A percentile compares a stretch with the other conserved stretches of the same genome.
phyloP scores from a whole-genome alignment of 345 rosid species.

The Erucastrum elatum region DNA sequence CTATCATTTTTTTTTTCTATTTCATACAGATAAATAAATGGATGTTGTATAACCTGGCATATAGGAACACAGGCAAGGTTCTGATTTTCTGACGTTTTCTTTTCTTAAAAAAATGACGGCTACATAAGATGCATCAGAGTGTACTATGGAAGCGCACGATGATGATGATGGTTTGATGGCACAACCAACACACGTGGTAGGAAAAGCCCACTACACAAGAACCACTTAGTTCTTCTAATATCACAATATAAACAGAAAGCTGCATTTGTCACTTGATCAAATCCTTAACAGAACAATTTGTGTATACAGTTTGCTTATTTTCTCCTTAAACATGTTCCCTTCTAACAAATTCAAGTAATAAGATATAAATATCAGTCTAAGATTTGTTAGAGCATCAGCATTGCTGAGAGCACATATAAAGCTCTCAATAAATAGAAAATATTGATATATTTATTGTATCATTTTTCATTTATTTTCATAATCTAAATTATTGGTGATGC shows the following conservation, averaged over 20 bases:
- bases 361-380: no score
- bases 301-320: slow-evolving; percentile 1
- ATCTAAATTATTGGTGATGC: background rate
- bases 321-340: background rate
- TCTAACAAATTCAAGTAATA: background rate
- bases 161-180: slow-evolving; percentile 16
- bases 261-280: slow-evolving; percentile 22
- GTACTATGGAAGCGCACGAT: slow-evolving; percentile 19
- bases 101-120: background rate
- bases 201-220: slow-evolving; percentile 28
- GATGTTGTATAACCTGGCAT: slow-evolving; percentile 14
- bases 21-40: slow-evolving; percentile 28
- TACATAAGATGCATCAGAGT: slow-evolving; percentile 19
- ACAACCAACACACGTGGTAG: slow-evolving; percentile 30
- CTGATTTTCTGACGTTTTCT: slow-evolving; percentile 1
- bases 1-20: background rate
- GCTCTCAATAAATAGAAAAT: background rate
- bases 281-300: background rate
- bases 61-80: slow-evolving; percentile 16
- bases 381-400: no score
- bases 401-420: no score
- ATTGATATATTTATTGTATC: background rate
- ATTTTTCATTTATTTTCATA: background rate
- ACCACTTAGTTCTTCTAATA: slow-evolving; percentile 30
- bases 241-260: slow-evolving; percentile 13